phyloP scores from a whole-genome alignment of 1,284 basidiomycete genomes.

The Uromyces viciae-fabae region DNA sequence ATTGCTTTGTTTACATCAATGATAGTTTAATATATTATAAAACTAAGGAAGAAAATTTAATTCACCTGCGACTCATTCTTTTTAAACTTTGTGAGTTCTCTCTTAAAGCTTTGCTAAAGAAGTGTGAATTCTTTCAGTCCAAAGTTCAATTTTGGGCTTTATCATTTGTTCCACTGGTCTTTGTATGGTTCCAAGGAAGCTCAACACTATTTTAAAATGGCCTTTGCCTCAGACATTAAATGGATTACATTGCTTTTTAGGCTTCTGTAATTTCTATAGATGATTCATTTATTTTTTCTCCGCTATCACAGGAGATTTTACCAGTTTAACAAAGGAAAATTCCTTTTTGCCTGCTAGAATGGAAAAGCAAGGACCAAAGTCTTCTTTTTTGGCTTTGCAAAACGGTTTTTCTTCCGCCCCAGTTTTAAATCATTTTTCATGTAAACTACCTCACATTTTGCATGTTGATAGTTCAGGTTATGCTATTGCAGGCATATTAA shows the following conservation, averaged over 20 bases:
- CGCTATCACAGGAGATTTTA: background rate
- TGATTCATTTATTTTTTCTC: conserved; percentile 20
- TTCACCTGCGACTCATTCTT: background rate
- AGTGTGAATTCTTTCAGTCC: conserved; percentile 23
- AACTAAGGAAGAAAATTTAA: background rate
- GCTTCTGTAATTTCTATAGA: conserved; percentile 29
- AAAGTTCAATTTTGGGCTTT: conserved; percentile 31
- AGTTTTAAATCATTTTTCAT: background rate
- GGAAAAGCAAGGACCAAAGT: background rate
- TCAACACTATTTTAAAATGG: conserved; percentile 23
- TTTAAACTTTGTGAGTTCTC: background rate
- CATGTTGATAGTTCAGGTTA: conserved; percentile 24
- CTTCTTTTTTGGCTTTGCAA: background rate
- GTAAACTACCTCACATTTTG: background rate
- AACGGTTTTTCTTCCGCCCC: background rate
- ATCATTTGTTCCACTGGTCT: background rate
- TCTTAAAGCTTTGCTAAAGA: background rate
- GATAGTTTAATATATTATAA: conserved; percentile 29
- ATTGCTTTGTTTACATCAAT: conserved; percentile 32
- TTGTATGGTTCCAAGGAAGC: conserved; percentile 4
- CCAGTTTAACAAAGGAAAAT: background rate
- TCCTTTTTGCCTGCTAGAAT: background rate
- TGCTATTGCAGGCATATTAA: background rate
- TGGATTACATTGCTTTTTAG: conserved; percentile 2
- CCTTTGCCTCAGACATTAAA: background rate